Conservation (phyloP, 1,284 basidiomycete species). For the Tylopilus sp. region DNA sequence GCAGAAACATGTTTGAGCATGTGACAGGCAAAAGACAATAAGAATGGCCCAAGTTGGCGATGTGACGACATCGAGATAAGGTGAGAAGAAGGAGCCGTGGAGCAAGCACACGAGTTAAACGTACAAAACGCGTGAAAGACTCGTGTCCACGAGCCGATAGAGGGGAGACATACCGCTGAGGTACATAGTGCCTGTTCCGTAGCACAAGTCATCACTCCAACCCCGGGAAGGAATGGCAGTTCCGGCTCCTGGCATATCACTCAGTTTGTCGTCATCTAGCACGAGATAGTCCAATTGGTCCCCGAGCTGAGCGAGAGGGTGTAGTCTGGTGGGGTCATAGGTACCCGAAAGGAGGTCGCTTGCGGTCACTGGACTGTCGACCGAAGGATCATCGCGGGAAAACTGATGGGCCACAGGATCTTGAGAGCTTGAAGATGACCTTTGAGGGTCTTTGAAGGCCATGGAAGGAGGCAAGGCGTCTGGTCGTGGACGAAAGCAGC, state of each 20-base stretch:
- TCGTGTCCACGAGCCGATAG: conserved; percentile 46
- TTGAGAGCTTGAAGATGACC: conserved; percentile 32
- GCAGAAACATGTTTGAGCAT: conserved; percentile 57
- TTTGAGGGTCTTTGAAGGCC: conserved; percentile 26
- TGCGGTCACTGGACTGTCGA: conserved; percentile 65
- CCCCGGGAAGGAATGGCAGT: conserved; percentile 91
- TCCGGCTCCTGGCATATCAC: conserved; percentile 77
- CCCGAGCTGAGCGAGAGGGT: conserved; percentile 85
- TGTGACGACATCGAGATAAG: conserved; percentile 56
- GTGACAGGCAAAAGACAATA: conserved; percentile 73
- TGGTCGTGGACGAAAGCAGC: conserved; percentile 18
- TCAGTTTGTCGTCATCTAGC: conserved; percentile 91
- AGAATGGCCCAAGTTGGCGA: conserved; percentile 54
- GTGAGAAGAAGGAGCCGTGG: conserved; percentile 46
- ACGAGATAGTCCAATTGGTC: conserved; percentile 90
- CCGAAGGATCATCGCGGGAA: conserved; percentile 41
- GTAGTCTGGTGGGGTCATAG: conserved; percentile 86
- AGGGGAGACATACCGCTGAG: conserved; percentile 79
- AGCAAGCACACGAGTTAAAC: conserved; percentile 41
- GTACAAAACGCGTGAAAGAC: conserved; percentile 52
- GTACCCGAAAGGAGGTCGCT: conserved; percentile 79
- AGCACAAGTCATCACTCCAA: conserved; percentile 99
- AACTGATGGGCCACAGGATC: conserved; percentile 48
- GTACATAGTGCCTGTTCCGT: conserved; percentile 99
- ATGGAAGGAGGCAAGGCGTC: conserved; percentile 20